Evolutionary conservation across 2,329 filamentous ascomycete genomes (phyloP).

Genomic region (Trichoderma sp.): DNA sequence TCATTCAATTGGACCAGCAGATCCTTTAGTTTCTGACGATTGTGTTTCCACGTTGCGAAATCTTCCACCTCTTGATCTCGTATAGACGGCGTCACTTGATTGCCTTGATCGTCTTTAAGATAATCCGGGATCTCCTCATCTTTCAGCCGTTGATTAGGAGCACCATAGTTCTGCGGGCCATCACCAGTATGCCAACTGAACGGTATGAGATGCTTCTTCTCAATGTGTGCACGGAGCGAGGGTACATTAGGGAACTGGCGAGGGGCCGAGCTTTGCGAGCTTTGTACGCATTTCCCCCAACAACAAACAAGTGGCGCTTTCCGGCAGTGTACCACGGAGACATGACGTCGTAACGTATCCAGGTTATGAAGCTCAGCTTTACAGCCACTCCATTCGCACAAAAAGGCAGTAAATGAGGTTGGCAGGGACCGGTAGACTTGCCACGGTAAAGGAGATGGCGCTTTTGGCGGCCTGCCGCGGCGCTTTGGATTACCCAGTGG

Average conservation of each 20-base stretch:
- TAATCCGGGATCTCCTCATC: constrained; percentile 47
- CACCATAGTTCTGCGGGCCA: constrained; percentile 48
- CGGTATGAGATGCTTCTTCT: constrained; percentile 54
- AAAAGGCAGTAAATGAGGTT: constrained; percentile 52
- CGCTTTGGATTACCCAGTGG: constrained; percentile 37
- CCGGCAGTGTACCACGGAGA: constrained; percentile 51
- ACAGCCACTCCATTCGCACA: constrained; percentile 62
- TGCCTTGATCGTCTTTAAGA: constrained; percentile 53
- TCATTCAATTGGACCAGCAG: constrained; percentile 47
- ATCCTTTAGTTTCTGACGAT: constrained; percentile 47
- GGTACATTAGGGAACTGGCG: constrained; percentile 39
- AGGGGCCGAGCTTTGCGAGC: constrained; percentile 20
- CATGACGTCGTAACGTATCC: constrained; percentile 57
- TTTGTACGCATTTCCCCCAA: constrained; percentile 37
- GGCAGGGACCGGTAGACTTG: constrained; percentile 45
- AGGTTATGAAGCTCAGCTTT: constrained; percentile 63
- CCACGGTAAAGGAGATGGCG: constrained; percentile 40
- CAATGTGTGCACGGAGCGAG: constrained; percentile 53
- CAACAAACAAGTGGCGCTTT: constrained; percentile 27
- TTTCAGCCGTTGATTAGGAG: constrained; percentile 24
- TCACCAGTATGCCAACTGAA: constrained; percentile 62
- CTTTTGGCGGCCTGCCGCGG: constrained; percentile 46
- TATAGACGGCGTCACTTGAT: constrained; percentile 61
- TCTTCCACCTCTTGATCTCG: constrained; percentile 54
- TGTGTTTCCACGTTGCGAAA: constrained; percentile 45